Percentiles rank a stretch among this genome's conserved stretches.
Conservation (phyloP, 164 flowering plant genomes). For the Taxillus chinensis region DNA sequence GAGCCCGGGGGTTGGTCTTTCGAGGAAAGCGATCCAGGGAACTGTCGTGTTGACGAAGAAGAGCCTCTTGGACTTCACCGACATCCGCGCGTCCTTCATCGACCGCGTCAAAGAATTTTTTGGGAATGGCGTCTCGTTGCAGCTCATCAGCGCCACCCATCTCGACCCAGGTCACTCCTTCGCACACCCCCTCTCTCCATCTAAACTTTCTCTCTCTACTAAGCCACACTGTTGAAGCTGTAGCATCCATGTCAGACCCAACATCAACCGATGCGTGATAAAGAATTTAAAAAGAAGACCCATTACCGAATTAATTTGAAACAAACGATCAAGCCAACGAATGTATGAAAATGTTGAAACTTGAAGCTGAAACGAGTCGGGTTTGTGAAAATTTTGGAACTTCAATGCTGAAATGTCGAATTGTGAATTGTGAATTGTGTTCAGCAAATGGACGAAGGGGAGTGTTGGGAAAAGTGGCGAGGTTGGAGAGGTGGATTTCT, state of each 20-base stretch:
- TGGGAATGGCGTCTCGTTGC: constrained; percentile 41
- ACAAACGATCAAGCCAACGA: too few species aligned
- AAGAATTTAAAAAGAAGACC: too few species aligned
- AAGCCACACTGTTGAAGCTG: too few species aligned
- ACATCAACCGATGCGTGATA: too few species aligned
- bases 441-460: constrained; percentile 24
- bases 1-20: too few species aligned
- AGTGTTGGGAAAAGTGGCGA: constrained; percentile 42
- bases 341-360: too few species aligned
- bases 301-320: too few species aligned
- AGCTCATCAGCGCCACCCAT: constrained; percentile 31
- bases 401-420: neutral
- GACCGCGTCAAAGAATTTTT: constrained; percentile 38
- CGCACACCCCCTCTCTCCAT: neutral
- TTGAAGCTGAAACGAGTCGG: too few species aligned
- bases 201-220: neutral
- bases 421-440: neutral
- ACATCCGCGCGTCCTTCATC: constrained; percentile 25
- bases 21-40: constrained; percentile 25
- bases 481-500: constrained; percentile 57
- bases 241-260: neutral
- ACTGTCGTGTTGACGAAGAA: constrained; percentile 44
- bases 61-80: constrained; percentile 29
- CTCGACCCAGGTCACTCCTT: constrained; percentile 26
- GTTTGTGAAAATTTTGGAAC: constrained; percentile 1